A percentile compares a stretch with the other conserved stretches of the same genome.
Conservation (phyloP, 73 alveolate species). For the Paramecium tetraurelia region DNA sequence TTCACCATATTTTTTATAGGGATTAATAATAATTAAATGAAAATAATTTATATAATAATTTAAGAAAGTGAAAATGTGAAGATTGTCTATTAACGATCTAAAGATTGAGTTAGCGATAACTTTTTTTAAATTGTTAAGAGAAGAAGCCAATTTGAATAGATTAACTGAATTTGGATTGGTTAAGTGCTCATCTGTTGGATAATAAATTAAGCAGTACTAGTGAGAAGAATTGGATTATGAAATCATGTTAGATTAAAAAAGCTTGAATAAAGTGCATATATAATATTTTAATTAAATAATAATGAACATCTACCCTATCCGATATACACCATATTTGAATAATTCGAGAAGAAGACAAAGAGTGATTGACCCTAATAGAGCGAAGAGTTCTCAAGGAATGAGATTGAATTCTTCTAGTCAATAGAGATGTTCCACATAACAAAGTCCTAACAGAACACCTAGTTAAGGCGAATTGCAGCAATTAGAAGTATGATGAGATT, state of each 20-base stretch:
- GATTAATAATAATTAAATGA: neutral
- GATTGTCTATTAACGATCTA: neutral
- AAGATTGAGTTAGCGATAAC: neutral
- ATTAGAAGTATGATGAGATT: neutral
- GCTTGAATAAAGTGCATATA: neutral
- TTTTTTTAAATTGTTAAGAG: too few relatives aligned
- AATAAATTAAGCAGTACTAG: too few relatives aligned
- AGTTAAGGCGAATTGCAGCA: neutral
- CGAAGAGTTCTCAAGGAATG: neutral
- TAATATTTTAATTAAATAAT: neutral
- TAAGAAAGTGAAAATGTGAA: neutral
- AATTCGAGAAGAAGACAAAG: neutral
- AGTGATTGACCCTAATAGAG: neutral
- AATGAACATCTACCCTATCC: neutral
- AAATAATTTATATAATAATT: neutral
- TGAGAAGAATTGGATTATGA: neutral
- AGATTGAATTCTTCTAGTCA: neutral
- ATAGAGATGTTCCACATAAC: neutral
- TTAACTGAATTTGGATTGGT: neutral
- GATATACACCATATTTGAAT: neutral
- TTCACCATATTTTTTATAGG: neutral
- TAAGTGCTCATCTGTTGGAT: neutral
- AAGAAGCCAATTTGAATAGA: too few relatives aligned
- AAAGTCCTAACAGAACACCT: constrained; percentile 18
- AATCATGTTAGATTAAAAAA: neutral